These are phyloP conservation scores for Bassia scoparia DNA, from an alignment of 148 eudicot species.

Conservation along the genomic window DNA sequence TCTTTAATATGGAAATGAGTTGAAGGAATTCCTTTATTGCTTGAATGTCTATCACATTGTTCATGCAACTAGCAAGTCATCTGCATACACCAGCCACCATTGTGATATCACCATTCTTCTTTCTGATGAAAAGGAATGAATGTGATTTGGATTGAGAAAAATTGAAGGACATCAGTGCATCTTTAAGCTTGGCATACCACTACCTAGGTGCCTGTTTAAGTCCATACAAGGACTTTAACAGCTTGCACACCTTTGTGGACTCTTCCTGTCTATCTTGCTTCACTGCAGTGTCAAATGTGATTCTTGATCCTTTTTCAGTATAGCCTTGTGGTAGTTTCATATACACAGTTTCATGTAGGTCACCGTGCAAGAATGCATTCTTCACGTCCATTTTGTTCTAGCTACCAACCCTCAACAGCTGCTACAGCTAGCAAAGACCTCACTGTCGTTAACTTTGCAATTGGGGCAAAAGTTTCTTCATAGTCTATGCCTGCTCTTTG, in stretches of 20 bases:
- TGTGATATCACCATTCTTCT: not conserved
- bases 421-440: not conserved
- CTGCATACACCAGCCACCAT: not conserved
- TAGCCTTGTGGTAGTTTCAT: not conserved
- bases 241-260: not conserved
- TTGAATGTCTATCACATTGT: too few species aligned
- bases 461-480: too few species aligned
- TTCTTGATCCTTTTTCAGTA: not conserved
- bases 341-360: not conserved
- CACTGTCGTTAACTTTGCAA: not conserved
- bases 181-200: not conserved
- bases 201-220: not conserved
- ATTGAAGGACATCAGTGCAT: not conserved
- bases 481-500: too few species aligned
- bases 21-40: too few species aligned
- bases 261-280: too few species aligned
- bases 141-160: not conserved
- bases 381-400: not conserved
- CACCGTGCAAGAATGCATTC: not conserved
- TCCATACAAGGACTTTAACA: not conserved
- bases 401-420: not conserved
- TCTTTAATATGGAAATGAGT: too few species aligned
- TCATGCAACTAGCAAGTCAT: not conserved
- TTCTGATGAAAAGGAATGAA: not conserved
- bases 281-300: too few species aligned